Base-by-base conservation (phyloP, 2,329 filamentous ascomycete species). In the Xylariaceae sp. region DNA sequence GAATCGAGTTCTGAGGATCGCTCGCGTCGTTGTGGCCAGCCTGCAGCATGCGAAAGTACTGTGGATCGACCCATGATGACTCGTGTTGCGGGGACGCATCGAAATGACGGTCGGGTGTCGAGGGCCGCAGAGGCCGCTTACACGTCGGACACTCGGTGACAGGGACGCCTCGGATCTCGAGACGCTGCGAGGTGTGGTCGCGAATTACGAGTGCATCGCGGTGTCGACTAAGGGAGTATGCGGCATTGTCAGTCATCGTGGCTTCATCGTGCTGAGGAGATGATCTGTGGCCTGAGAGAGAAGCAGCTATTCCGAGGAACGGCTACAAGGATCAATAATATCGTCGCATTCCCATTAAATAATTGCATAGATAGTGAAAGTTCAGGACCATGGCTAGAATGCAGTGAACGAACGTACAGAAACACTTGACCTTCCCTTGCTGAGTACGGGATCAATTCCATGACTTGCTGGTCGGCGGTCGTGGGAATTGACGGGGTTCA, bases 21-120 rank as follows among this genome's bases (percentile, higher is more conserved):
- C 64, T 78, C 9, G 66, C 78, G 65, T 77, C 71, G 67, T 76
- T 67, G 59, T 74, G 66, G 73, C 77, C 74, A 69, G 80, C 74
- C 74, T 86, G 88, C 47, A 99, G 86, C 88, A 97, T 92, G 69
- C 90, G 90, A 75, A 99, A 99, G 78, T 99, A 99, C 55, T 92
- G 86, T 2, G 92, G 92, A 69, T 92, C 88, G 67, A 97, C 89
- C 71, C 92, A 97, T 58, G 87, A 83, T 53, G 88, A 82, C 66
- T 73, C 74, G 66, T 73, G 74, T 39, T 76, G 75, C 54, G 73
- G 70, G 37, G 75, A 68, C 48, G 69, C 73, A 56, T 82, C 82
- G 70, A 77, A 84, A 62, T 77, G 72, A 37, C 77, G 75, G 18
- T 84, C 80, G 55, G 80, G 74, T 47, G 82, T 80, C 42, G 71